These are phyloP conservation scores for Haplographium delicatum DNA, from an alignment of 495 filamentous ascomycete species.

Conservation along the genomic window DNA sequence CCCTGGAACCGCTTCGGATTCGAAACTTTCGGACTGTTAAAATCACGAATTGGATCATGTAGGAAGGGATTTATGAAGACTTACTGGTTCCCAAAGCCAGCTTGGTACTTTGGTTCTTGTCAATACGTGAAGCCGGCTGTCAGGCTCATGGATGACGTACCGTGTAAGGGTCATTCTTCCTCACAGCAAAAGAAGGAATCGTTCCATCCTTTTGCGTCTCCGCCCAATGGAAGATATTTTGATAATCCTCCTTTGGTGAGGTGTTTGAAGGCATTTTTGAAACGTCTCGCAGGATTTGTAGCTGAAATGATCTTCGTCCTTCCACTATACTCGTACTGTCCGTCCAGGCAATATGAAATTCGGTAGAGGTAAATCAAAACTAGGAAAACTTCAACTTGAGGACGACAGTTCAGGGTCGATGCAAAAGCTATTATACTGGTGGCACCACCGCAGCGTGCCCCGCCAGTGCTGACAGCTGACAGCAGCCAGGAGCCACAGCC, in stretches of 20 bases:
- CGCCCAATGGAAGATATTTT: conserved; percentile 54
- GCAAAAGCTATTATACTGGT: too few species aligned
- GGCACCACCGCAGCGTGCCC: too few species aligned
- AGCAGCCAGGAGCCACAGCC: too few species aligned
- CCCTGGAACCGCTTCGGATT: conserved; percentile 32
- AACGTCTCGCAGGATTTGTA: too few species aligned
- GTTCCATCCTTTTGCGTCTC: conserved; percentile 48
- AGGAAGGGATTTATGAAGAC: conserved; percentile 22
- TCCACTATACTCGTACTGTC: too few species aligned
- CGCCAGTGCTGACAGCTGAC: too few species aligned
- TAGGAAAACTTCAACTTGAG: too few species aligned
- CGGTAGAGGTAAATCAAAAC: too few species aligned
- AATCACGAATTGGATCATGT: conserved; percentile 23
- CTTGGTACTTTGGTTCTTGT: conserved; percentile 41
- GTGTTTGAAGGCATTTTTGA: background rate
- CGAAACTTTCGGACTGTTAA: conserved; percentile 16
- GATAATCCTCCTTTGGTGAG: conserved; percentile 36
- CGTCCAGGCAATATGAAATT: too few species aligned
- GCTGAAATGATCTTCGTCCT: too few species aligned
- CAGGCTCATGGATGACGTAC: conserved; percentile 25
- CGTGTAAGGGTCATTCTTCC: conserved; percentile 49
- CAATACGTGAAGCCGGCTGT: background rate
- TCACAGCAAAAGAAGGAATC: conserved; percentile 39
- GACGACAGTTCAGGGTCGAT: too few species aligned
- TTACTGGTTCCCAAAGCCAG: conserved; percentile 49